Evolutionary conservation across 2,329 filamentous ascomycete species (phyloP), one percentile per base, ranked within the genome.

Genomic region (Macrophomina phaseolina): DNA sequence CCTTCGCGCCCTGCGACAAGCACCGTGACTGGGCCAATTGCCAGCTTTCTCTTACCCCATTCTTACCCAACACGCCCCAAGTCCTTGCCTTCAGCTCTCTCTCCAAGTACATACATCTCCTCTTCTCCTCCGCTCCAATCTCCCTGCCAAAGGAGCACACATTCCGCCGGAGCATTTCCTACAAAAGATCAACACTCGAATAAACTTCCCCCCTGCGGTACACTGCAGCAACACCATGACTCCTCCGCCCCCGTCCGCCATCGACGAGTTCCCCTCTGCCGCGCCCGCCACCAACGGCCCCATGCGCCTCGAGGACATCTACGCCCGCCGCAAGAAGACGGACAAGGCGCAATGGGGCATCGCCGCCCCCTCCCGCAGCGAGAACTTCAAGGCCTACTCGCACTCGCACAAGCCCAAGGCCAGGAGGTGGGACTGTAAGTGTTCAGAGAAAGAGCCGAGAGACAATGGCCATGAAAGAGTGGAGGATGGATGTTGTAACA

Each of bases 391-490:
- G 80, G 88, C 86, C 66, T 84, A 87, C 65, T 89, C 80, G 69
- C 80, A 88, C 76, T 73, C 78, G 36, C 78, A 82, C 70, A 94
- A 94, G 75, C 91, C 91, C 4, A 90, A 89, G 74, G 91, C 94
- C 3, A 93, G 90, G 78, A 83, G 89, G 77, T 97, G 92, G 90
- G 91, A 97, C 75, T 86, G 92, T 96, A 82, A 82, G 91, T 87
- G 53, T 38, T 38, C 46, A 36, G 32, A 28, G 30, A 55, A 42
- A 5, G 4, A 28, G 42, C 11, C 16, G 12, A 42, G 45, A 30
- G 7, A 42, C 9, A 61, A 14, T 23, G 23, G 23, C 23, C 23
- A 48, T 18, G 28, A 51, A 14, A n/a, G 36, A 64, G 45, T 1
- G 23, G 14, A 32, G n/a, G n/a, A 32, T 18, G 36, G 48, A 36